Base-by-base conservation (phyloP, 2,329 filamentous ascomycete species). In the Botryosphaeria dothidea region DNA sequence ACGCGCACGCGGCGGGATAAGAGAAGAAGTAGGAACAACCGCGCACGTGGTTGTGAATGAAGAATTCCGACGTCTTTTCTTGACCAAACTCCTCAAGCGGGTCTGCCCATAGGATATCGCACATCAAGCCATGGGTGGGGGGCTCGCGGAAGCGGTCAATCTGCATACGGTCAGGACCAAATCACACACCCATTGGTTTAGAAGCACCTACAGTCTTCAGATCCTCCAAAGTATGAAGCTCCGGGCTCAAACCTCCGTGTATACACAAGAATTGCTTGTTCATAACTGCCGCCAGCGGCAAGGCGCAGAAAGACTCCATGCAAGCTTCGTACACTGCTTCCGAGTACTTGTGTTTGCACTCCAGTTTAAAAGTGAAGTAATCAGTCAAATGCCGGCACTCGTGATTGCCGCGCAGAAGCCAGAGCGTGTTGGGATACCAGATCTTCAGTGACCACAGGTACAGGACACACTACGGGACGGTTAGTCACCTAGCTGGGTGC, bases 231-330 rank as follows among this genome's bases (percentile, higher is more conserved):
- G 94, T 97, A 79, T 98, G 94, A 68, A 99, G 83, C 80, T 99
- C 95, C 6, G 95, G 95, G 78, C 93, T 97, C 71, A 99, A 83
- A 68, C 95, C 95, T 74, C 95, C 95, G 77, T 99, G 95, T 72
- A 99, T 98, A 78, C 95, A 99, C 71, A 99, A 83, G 80, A 99
- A 99, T 79, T 99, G 95, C 85, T 99, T 99, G 87, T 99, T 99
- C 95, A 99, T 99, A 71, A 99, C 90, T 29, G 95, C 95, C 65
- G 95, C 95, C 71, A 99, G 84, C 31, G 95, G 95, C 68, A 99
- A 83, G 69, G 90, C 86, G 82, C 95, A 99, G 85, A 99, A 99
- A 0, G 95, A 96, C 70, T 99, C 94, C 88, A 97, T 96, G 82
- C 95, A 98, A 65, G 95, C 94, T 75, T 99, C 94, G 78, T 99